Evolutionary conservation across 208 protist species (phyloP).

Genomic region (Crithidia sp.): DNA sequence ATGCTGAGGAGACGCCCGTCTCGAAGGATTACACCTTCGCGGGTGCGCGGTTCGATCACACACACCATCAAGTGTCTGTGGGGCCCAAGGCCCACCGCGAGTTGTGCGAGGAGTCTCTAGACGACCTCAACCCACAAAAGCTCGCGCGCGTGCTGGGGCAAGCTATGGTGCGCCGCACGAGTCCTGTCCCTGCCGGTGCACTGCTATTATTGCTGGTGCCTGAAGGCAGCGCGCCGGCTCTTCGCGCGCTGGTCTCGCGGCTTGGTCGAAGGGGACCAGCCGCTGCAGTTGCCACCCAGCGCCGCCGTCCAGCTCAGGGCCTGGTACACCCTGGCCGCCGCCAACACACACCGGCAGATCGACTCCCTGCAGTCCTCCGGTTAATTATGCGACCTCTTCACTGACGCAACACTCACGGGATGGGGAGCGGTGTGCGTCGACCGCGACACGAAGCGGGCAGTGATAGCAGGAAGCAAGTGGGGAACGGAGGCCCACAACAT

Average conservation of each 20-base stretch:
- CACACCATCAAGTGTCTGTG: neutral
- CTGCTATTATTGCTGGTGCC: constrained; percentile 21
- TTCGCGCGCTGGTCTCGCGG: constrained; percentile 21
- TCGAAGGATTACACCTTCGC: constrained; percentile 28
- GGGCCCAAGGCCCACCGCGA: constrained; percentile 21
- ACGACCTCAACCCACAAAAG: constrained; percentile 10
- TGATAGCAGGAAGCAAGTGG: constrained; percentile 12
- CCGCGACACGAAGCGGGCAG: constrained; percentile 9
- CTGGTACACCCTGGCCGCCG: constrained; percentile 11
- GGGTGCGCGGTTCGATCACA: constrained; percentile 14
- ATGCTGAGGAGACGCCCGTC: constrained; percentile 19
- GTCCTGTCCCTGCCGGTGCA: constrained; percentile 21
- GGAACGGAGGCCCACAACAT: constrained; percentile 17
- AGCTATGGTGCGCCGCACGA: constrained; percentile 27
- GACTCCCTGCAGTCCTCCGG: neutral
- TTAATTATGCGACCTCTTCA: constrained; percentile 25
- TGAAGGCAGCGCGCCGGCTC: constrained; percentile 17
- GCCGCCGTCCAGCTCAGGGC: neutral
- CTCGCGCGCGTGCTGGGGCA: constrained; percentile 25
- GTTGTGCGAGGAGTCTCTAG: neutral
- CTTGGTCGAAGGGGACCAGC: constrained; percentile 3
- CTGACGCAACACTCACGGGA: constrained; percentile 22
- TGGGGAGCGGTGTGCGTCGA: constrained; percentile 32
- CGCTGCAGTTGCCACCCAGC: constrained; percentile 7
- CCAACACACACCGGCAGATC: neutral